phyloP scores from a whole-genome alignment of 2,329 filamentous ascomycete species.

The Bisporella sp. region DNA sequence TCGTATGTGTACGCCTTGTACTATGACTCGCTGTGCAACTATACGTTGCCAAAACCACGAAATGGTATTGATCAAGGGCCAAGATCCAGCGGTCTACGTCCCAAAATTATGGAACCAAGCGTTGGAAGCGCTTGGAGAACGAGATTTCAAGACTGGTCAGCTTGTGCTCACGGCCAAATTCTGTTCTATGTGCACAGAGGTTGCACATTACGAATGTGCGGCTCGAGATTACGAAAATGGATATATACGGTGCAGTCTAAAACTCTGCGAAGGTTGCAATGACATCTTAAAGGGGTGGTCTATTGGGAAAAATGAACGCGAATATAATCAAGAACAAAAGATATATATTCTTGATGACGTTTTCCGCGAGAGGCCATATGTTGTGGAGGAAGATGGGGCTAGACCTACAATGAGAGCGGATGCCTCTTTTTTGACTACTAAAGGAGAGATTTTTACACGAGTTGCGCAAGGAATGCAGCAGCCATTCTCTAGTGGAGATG shows the following conservation, averaged over 20 bases:
- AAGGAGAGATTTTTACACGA: background rate
- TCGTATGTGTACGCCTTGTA: conserved; percentile 22
- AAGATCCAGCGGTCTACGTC: conserved; percentile 10
- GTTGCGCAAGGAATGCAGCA: background rate
- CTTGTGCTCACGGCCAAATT: conserved; percentile 13
- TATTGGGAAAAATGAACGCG: conserved; percentile 1
- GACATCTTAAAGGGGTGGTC: background rate
- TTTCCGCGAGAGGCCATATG: background rate
- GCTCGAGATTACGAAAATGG: background rate
- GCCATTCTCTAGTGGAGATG: background rate
- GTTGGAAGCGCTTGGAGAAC: conserved; percentile 2
- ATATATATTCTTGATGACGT: background rate
- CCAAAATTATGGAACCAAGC: conserved; percentile 2
- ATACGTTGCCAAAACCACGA: conserved; percentile 14
- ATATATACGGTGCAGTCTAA: conserved; percentile 17
- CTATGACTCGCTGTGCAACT: conserved; percentile 12
- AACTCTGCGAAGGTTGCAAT: conserved; percentile 16
- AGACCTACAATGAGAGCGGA: background rate
- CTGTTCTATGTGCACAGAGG: conserved; percentile 20
- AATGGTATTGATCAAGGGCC: conserved; percentile 4
- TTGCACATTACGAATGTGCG: conserved; percentile 12
- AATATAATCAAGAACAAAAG: background rate
- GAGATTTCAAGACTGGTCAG: conserved; percentile 2
- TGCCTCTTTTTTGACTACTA: background rate
- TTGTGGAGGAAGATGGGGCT: background rate